Conservation (phyloP, 441 rosid genomes). For the Mallotus japonicus region DNA sequence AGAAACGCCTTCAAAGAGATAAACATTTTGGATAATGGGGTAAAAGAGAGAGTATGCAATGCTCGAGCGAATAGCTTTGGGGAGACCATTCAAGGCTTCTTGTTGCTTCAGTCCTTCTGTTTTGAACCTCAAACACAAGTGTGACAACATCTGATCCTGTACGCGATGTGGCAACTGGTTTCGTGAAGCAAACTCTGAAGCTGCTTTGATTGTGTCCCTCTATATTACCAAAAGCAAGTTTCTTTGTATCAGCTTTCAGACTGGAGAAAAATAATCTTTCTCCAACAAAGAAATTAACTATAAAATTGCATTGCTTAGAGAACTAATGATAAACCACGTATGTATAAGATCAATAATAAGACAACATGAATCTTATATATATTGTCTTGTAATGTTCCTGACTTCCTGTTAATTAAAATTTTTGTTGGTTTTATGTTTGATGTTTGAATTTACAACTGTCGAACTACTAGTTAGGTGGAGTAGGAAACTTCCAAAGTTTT, state of each 20-base stretch:
- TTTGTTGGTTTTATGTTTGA: neutral
- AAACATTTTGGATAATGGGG: slow-evolving; percentile 46
- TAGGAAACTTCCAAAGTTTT: neutral
- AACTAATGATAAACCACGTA: neutral
- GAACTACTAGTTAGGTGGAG: slow-evolving; percentile 3
- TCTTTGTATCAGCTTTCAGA: neutral
- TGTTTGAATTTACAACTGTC: neutral
- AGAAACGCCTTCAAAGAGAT: slow-evolving; percentile 77
- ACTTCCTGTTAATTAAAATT: slow-evolving; percentile 8
- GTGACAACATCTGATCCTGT: slow-evolving; percentile 87
- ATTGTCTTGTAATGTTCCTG: no score
- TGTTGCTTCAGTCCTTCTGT: slow-evolving; percentile 84
- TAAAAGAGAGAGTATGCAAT: slow-evolving; percentile 81
- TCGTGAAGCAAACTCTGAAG: slow-evolving; percentile 68
- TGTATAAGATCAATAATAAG: neutral
- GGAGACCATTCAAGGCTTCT: slow-evolving; percentile 74
- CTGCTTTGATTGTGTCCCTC: slow-evolving; percentile 76
- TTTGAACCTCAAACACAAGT: slow-evolving; percentile 85
- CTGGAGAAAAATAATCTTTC: slow-evolving; percentile 3
- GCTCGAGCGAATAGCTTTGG: slow-evolving; percentile 91
- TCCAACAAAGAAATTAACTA: neutral
- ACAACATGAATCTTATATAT: neutral
- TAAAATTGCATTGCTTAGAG: neutral
- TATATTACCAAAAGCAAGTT: slow-evolving; percentile 24
- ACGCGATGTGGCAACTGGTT: slow-evolving; percentile 71